Evolutionary conservation across 345 rosid genomes (phyloP).

Genomic region (Citrus medica): DNA sequence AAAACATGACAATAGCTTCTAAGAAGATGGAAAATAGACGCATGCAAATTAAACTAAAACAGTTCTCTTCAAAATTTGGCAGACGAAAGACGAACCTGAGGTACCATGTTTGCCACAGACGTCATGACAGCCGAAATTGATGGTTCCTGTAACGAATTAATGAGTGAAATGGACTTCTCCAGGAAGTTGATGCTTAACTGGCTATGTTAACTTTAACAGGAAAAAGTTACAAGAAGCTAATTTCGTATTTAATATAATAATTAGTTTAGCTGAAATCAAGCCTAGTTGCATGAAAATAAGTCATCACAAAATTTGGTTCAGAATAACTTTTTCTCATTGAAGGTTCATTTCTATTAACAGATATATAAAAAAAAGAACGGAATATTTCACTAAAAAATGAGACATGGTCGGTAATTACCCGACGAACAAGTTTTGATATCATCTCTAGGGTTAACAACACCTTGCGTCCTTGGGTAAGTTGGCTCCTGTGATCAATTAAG

Average conservation of each 20-base stretch:
- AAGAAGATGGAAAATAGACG: background rate
- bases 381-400: background rate
- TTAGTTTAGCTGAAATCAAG: background rate
- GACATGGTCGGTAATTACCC: conserved; percentile 40
- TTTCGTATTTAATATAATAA: background rate
- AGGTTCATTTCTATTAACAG: background rate
- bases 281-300: background rate
- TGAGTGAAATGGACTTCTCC: conserved; percentile 5
- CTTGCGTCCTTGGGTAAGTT: conserved; percentile 88
- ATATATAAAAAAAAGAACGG: background rate
- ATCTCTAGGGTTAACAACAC: conserved; percentile 72
- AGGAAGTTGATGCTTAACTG: background rate
- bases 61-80: background rate
- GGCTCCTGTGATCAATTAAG: conserved; percentile 45
- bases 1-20: background rate
- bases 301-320: conserved; percentile 1
- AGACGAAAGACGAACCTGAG: conserved; percentile 57
- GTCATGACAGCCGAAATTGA: conserved; percentile 86
- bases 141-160: conserved; percentile 57
- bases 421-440: conserved; percentile 72
- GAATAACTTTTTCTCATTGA: background rate
- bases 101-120: conserved; percentile 83
- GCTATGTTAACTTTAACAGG: background rate
- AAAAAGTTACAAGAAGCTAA: background rate
- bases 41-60: background rate